phyloP scores from a whole-genome alignment of 306 rosid species.

The Crotalaria pallida region DNA sequence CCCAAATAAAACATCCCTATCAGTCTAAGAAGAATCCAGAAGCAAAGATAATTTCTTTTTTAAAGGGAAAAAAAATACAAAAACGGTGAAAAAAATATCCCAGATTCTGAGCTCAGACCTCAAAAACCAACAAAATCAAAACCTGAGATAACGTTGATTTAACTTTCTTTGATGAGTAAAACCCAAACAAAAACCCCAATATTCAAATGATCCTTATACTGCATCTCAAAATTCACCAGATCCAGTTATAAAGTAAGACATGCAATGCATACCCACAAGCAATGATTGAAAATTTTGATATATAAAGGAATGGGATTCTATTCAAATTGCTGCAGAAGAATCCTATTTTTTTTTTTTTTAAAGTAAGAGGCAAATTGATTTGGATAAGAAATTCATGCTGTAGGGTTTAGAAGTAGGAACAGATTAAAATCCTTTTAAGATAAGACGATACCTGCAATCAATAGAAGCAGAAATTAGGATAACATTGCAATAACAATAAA shows the following conservation, averaged over 20 bases:
- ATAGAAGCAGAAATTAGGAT: background rate
- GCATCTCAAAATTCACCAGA: slow-evolving; percentile 43
- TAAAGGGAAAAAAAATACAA: background rate
- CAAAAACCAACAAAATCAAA: slow-evolving; percentile 8
- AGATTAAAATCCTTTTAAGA: background rate
- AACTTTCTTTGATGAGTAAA: background rate
- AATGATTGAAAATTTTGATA: background rate
- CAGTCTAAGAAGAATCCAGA: too few species aligned
- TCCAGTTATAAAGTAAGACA: slow-evolving; percentile 49
- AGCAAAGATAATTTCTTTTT: background rate
- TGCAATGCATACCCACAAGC: slow-evolving; percentile 39
- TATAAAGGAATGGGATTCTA: background rate
- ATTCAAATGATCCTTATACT: slow-evolving; percentile 13
- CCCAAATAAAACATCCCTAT: too few species aligned
- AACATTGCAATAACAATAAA: slow-evolving; percentile 18
- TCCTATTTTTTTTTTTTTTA: too few species aligned
- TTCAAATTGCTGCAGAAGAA: background rate
- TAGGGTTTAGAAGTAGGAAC: slow-evolving; percentile 9
- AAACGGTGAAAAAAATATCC: background rate
- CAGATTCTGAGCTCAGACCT: slow-evolving; percentile 2
- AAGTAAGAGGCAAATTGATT: too few species aligned
- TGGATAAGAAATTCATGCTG: background rate
- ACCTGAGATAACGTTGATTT: background rate
- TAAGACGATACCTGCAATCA: background rate
- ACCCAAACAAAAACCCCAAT: slow-evolving; percentile 1